Conservation (phyloP, 805 yeast species). For the Cyberlindnera maritima region DNA sequence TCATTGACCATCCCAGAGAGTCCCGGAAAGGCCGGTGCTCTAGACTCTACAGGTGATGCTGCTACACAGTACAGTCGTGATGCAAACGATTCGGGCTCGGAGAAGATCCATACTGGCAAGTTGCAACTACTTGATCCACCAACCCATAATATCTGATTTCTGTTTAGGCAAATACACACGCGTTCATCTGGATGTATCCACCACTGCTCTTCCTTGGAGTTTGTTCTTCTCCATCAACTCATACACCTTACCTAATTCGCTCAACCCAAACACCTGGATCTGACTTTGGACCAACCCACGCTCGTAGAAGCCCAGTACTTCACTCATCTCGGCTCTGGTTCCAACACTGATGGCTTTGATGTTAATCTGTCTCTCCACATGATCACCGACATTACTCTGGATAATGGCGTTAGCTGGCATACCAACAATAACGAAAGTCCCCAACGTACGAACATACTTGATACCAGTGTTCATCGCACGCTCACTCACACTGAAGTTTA, state of each 20-base stretch:
- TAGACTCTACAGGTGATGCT: too few relatives aligned
- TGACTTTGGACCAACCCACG: constrained; percentile 64
- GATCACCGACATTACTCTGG: constrained; percentile 40
- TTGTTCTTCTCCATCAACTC: constrained; percentile 53
- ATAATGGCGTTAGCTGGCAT: constrained; percentile 50
- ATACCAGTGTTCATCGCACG: constrained; percentile 45
- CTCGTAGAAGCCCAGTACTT: constrained; percentile 63
- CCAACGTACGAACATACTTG: constrained; percentile 54
- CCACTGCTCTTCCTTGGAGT: constrained; percentile 73
- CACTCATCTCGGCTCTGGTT: constrained; percentile 39
- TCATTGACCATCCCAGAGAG: too few relatives aligned
- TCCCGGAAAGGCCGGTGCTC: too few relatives aligned
- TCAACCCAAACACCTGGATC: constrained; percentile 51
- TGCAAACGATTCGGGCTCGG: too few relatives aligned
- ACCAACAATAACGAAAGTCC: constrained; percentile 63
- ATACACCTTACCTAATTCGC: constrained; percentile 48
- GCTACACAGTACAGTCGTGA: too few relatives aligned
- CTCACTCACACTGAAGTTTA: constrained; percentile 58
- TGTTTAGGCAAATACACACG: too few relatives aligned
- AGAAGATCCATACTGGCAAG: too few relatives aligned
- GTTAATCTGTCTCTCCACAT: constrained; percentile 44
- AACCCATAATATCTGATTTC: too few relatives aligned
- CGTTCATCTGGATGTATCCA: constrained; percentile 61
- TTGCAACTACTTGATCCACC: neutral
- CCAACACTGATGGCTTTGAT: constrained; percentile 36